A percentile compares a stretch with the other conserved stretches of the same genome.
Conservation (phyloP, 179 eudicot species). For the Silene coronaria region DNA sequence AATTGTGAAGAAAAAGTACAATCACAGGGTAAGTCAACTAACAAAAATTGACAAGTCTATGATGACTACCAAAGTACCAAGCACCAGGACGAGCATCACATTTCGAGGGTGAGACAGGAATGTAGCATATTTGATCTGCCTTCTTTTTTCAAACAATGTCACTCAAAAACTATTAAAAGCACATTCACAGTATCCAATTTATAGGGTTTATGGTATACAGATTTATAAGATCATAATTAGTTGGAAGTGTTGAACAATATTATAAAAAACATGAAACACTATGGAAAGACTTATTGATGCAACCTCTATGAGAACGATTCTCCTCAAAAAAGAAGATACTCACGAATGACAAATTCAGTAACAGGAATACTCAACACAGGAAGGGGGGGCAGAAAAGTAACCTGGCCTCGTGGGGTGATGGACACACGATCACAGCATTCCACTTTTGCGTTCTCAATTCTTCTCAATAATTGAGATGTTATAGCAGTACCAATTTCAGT, state of each 20-base stretch:
- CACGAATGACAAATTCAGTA: background rate
- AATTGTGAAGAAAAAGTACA: background rate
- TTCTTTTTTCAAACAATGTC: background rate
- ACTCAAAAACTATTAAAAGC: background rate
- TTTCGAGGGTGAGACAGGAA: background rate
- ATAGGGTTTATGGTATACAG: background rate
- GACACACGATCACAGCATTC: slow-evolving; percentile 84
- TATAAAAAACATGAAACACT: background rate
- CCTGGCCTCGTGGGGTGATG: slow-evolving; percentile 88
- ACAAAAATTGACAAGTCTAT: background rate
- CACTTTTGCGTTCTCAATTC: slow-evolving; percentile 68
- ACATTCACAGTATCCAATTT: background rate
- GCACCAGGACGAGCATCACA: background rate
- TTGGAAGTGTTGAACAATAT: no score
- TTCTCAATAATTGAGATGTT: slow-evolving; percentile 71
- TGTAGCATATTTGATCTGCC: background rate
- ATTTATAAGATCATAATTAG: no score
- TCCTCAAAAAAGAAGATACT: background rate
- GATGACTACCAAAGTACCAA: background rate
- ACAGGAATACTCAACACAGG: background rate
- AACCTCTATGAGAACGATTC: background rate
- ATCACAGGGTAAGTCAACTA: background rate
- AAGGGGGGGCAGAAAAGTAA: slow-evolving; percentile 11
- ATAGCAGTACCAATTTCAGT: slow-evolving; percentile 74
- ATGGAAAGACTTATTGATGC: background rate